These are phyloP conservation scores for Nicotiana undulata DNA, from an alignment of 257 asterid genomes.

Conservation along the genomic window DNA sequence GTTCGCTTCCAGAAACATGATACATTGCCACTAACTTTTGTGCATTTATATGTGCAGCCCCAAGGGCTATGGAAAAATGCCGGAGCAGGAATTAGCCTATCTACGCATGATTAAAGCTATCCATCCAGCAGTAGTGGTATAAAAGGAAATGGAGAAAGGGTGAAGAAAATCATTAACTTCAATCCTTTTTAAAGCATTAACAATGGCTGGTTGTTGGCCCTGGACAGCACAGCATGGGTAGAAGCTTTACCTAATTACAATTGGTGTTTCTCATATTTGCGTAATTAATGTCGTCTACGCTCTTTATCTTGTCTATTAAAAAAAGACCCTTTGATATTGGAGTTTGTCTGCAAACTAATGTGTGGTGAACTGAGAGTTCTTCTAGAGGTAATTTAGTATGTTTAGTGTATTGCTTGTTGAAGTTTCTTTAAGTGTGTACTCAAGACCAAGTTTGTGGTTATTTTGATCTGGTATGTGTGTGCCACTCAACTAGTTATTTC, in stretches of 20 bases:
- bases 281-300: conserved; percentile 11
- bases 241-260: conserved; percentile 10
- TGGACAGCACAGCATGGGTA: conserved; percentile 23
- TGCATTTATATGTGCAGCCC: conserved; percentile 29
- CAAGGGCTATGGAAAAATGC: conserved; percentile 38
- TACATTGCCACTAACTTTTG: background rate
- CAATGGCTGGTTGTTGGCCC: conserved; percentile 7
- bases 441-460: background rate
- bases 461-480: background rate
- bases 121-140: conserved; percentile 5
- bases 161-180: conserved; percentile 4
- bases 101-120: conserved; percentile 22
- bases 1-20: background rate
- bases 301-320: conserved; percentile 9
- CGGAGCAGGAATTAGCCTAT: conserved; percentile 29
- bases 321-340: conserved; percentile 6
- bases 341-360: conserved; percentile 16
- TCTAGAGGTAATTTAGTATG: conserved; percentile 10
- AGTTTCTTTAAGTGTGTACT: conserved; percentile 4
- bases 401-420: conserved; percentile 19
- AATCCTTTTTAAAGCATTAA: conserved; percentile 4
- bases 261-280: conserved; percentile 5
- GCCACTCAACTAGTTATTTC: conserved; percentile 1
- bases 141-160: background rate
- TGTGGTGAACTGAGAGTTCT: conserved; percentile 7